Evolutionary conservation across 805 yeast species (phyloP).

Genomic region (Candida anglica): DNA sequence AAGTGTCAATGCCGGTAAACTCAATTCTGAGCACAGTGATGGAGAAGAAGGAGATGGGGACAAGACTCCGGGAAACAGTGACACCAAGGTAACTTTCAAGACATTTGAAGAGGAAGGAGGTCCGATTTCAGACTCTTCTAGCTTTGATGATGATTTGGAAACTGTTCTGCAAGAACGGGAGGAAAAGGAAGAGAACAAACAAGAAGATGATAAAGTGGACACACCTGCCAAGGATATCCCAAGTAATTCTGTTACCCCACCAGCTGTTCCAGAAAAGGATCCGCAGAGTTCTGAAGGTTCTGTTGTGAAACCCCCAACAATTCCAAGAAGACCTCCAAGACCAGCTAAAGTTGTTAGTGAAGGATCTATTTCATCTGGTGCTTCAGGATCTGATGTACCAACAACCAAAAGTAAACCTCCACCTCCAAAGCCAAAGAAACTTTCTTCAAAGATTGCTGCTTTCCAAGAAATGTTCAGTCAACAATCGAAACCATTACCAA

Average conservation of each 20-base stretch:
- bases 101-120: constrained; percentile 15
- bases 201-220: neutral
- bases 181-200: neutral
- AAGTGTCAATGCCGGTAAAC: neutral
- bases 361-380: neutral
- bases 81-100: constrained; percentile 24
- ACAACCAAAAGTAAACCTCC: constrained; percentile 27
- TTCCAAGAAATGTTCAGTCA: constrained; percentile 70
- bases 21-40: constrained; percentile 4
- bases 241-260: neutral
- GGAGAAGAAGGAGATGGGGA: constrained; percentile 21
- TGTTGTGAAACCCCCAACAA: too few species aligned
- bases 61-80: constrained; percentile 28
- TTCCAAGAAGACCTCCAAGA: constrained; percentile 7
- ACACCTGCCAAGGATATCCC: constrained; percentile 1
- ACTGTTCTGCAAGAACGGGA: constrained; percentile 21
- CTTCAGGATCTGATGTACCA: neutral
- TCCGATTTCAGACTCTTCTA: constrained; percentile 14
- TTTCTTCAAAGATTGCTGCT: constrained; percentile 76
- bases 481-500: constrained; percentile 8
- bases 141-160: constrained; percentile 28
- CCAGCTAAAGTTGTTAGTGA: neutral
- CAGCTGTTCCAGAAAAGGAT: neutral
- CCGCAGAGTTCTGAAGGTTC: too few species aligned
- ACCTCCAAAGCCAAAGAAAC: constrained; percentile 73